A percentile compares a stretch with the other conserved stretches of the same genome.
phyloP scores from a whole-genome alignment of 768 basidiomycete genomes.

The Austroboletus eburneus region DNA sequence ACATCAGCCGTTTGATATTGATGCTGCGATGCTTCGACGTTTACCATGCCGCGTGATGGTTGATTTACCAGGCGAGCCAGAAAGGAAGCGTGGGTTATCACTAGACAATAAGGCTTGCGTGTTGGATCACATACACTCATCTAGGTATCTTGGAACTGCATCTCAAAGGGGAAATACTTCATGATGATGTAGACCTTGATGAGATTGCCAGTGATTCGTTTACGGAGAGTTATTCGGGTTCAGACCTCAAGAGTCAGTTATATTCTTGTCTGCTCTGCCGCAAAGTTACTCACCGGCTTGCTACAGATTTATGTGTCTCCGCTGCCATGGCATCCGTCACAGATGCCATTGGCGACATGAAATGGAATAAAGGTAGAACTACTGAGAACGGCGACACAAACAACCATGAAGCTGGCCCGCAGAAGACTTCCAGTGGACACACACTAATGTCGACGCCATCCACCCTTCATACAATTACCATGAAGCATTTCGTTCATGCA shows the following conservation, averaged over 20 bases:
- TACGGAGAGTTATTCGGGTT: constrained; percentile 91
- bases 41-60: constrained; percentile 83
- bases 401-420: constrained; percentile 7
- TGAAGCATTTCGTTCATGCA: constrained; percentile 83
- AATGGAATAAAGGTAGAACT: constrained; percentile 14
- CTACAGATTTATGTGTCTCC: constrained; percentile 82
- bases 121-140: no score
- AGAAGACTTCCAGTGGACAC: constrained; percentile 1
- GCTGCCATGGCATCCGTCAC: constrained; percentile 92
- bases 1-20: constrained; percentile 87
- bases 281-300: no score
- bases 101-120: no score
- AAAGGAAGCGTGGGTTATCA: constrained; percentile 72
- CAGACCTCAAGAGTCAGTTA: constrained; percentile 85
- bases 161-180: constrained; percentile 54
- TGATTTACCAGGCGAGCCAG: constrained; percentile 83
- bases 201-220: no score
- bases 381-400: not conserved
- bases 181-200: constrained; percentile 68
- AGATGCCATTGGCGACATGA: constrained; percentile 81
- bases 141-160: constrained; percentile 48
- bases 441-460: constrained; percentile 41
- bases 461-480: constrained; percentile 56
- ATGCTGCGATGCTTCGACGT: constrained; percentile 88
- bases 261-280: not conserved